phyloP scores from a whole-genome alignment of 345 rosid species.

The Arabidopsis suecica region DNA sequence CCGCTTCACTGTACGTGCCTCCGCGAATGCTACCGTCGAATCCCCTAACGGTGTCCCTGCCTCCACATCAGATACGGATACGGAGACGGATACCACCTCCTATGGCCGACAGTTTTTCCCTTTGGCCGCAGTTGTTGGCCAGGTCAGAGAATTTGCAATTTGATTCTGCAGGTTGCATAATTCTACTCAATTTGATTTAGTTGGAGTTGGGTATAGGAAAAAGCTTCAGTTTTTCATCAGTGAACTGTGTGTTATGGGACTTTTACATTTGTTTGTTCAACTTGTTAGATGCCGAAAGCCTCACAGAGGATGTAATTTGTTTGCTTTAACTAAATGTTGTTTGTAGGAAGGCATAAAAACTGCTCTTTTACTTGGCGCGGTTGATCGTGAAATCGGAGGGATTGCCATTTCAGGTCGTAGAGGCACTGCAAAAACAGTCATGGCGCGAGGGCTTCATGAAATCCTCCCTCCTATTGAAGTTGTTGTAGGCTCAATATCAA shows the following conservation, averaged over 20 bases:
- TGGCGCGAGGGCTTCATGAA: slow-evolving; percentile 95
- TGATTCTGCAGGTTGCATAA: not conserved
- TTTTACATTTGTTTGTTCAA: not conserved
- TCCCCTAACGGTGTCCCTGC: slow-evolving; percentile 63
- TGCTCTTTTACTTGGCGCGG: slow-evolving; percentile 92
- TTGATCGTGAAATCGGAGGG: slow-evolving; percentile 93
- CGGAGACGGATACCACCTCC: slow-evolving; percentile 31
- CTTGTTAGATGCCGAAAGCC: not conserved
- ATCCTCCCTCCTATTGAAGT: slow-evolving; percentile 94
- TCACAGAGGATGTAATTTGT: not conserved
- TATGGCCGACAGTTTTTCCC: slow-evolving; percentile 86
- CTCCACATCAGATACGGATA: slow-evolving; percentile 39
- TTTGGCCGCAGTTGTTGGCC: slow-evolving; percentile 93
- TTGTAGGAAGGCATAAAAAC: slow-evolving; percentile 90
- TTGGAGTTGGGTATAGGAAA: not conserved
- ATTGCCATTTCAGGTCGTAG: slow-evolving; percentile 88
- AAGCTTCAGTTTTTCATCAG: not conserved
- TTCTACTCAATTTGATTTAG: not conserved
- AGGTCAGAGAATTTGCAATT: slow-evolving; percentile 54
- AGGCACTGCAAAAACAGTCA: slow-evolving; percentile 92
- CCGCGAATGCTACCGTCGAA: slow-evolving; percentile 43
- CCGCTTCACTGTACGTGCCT: slow-evolving; percentile 45
- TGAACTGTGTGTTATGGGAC: not conserved
- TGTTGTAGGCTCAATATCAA: slow-evolving; percentile 78
- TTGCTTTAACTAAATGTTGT: not conserved